Evolutionary conservation across 2,329 filamentous ascomycete genomes (phyloP).

Genomic region (Colletotrichum kahawae): DNA sequence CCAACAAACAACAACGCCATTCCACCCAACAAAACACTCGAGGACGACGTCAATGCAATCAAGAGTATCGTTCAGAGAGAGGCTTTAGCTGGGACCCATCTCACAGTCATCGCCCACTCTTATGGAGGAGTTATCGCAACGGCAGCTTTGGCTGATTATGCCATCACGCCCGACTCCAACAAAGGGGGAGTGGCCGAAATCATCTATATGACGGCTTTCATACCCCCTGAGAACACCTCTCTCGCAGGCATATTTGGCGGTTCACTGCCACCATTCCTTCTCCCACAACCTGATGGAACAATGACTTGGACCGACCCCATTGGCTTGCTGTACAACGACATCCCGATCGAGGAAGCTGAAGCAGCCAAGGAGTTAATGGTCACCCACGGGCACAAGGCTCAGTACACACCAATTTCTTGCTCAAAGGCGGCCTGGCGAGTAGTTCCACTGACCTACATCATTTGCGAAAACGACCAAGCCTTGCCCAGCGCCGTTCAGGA

Average conservation of each 20-base stretch:
- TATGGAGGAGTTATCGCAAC: not conserved
- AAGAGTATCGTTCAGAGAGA: not conserved
- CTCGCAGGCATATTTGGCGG: not conserved
- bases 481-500: not conserved
- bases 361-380: not conserved
- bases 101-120: not conserved
- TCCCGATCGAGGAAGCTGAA: not conserved
- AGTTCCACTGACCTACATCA: not conserved
- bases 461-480: not conserved
- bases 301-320: not conserved
- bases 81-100: not conserved
- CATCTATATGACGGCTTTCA: not conserved
- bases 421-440: not conserved
- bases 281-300: not conserved
- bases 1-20: not conserved
- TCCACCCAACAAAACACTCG: not conserved
- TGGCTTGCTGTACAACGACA: not conserved
- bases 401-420: not conserved
- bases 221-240: not conserved
- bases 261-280: not conserved
- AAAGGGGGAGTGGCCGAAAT: not conserved
- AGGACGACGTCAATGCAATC: not conserved
- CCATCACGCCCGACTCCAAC: not conserved
- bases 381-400: not conserved
- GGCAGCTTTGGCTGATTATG: not conserved